phyloP scores from a whole-genome alignment of 371 early-diverging fungal genomes.

The Mucor irregularis region DNA sequence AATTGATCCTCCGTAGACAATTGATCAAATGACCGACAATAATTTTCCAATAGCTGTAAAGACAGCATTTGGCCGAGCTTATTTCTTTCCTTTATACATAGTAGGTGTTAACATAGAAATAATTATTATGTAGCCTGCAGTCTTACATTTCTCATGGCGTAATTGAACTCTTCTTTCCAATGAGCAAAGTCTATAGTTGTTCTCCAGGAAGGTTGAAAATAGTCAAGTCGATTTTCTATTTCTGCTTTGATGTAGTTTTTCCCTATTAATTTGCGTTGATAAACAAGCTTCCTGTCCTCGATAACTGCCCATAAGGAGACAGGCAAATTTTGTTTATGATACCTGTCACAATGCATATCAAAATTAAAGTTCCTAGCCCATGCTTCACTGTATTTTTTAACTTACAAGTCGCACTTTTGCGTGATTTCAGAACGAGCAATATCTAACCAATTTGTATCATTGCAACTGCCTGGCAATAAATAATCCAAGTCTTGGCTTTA shows the following conservation, averaged over 20 bases:
- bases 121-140: no score
- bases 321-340: conserved; percentile 8
- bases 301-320: conserved; percentile 22
- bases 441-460: conserved; percentile 18
- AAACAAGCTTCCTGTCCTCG: conserved; percentile 19
- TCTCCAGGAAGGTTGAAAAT: conserved; percentile 21
- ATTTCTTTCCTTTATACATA: conserved; percentile 21
- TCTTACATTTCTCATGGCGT: conserved; percentile 18
- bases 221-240: conserved; percentile 16
- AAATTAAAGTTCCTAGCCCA: not conserved
- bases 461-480: conserved; percentile 5
- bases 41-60: not conserved
- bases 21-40: conserved; percentile 17
- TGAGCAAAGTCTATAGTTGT: not conserved
- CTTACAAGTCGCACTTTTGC: conserved; percentile 17
- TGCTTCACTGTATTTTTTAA: not conserved
- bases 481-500: no score
- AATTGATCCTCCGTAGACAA: conserved; percentile 14
- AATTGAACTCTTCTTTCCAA: conserved; percentile 27
- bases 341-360: conserved; percentile 16
- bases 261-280: conserved; percentile 18
- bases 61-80: conserved; percentile 12
- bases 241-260: conserved; percentile 10
- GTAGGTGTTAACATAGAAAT: no score
- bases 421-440: conserved; percentile 8